A percentile compares a stretch with the other conserved stretches of the same genome.
Conservation (phyloP, 345 rosid genomes). For the Salix exigua region DNA sequence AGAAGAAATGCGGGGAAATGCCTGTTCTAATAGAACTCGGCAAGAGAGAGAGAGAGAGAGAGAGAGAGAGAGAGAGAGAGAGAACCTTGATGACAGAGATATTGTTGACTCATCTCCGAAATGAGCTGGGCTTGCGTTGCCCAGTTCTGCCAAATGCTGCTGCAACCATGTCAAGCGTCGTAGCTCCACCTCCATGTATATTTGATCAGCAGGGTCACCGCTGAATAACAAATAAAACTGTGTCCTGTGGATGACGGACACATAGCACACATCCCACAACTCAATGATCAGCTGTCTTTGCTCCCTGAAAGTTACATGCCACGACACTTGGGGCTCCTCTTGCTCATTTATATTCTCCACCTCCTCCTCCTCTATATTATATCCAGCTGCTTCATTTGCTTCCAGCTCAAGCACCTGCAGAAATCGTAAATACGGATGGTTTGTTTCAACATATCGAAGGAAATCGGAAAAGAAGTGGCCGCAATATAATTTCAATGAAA, state of each 20-base stretch:
- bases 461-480: not conserved
- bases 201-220: constrained; percentile 96
- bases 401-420: constrained; percentile 89
- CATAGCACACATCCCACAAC: constrained; percentile 84
- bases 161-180: constrained; percentile 94
- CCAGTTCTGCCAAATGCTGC: constrained; percentile 83
- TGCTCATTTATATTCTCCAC: constrained; percentile 33
- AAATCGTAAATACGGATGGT: not conserved
- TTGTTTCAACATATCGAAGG: not conserved
- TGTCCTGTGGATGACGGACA: constrained; percentile 88
- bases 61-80: not conserved
- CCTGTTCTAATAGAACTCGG: not conserved
- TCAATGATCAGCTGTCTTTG: constrained; percentile 93
- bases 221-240: constrained; percentile 89
- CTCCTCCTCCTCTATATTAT: constrained; percentile 52
- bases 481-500: not conserved
- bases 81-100: constrained; percentile 75
- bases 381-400: constrained; percentile 93
- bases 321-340: constrained; percentile 64
- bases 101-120: constrained; percentile 63
- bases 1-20: not conserved
- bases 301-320: constrained; percentile 77
- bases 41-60: not conserved
- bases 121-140: constrained; percentile 80
- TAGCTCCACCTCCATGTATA: constrained; percentile 97